Percentiles rank a stretch among this genome's conserved stretches.
phyloP scores from a whole-genome alignment of 352 stramenopile genomes.

The Phytopythium montanum region DNA sequence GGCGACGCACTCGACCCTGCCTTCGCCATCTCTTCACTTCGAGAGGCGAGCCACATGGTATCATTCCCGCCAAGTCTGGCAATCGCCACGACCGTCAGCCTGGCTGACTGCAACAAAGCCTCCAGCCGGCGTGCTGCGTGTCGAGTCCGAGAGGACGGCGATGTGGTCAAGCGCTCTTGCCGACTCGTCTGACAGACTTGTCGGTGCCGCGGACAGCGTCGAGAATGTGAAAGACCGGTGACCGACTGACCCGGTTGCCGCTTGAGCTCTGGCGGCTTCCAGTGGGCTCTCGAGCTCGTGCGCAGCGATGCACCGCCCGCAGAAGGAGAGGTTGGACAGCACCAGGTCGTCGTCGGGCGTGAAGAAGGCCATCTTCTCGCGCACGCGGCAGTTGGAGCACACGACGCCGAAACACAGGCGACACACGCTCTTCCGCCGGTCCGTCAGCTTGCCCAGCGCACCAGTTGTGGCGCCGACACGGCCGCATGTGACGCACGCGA shows the following conservation, averaged over 20 bases:
- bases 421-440: constrained; percentile 20
- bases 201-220: not conserved
- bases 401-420: constrained; percentile 27
- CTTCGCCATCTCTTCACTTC: not conserved
- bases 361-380: constrained; percentile 30
- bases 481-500: constrained; percentile 10
- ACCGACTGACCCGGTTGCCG: not conserved
- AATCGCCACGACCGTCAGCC: not conserved
- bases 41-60: not conserved
- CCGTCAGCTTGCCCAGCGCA: not conserved
- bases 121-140: not conserved
- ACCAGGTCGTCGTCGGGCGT: constrained; percentile 21
- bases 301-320: constrained; percentile 21
- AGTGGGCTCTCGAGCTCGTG: not conserved
- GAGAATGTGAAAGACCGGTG: constrained; percentile 1
- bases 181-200: not conserved
- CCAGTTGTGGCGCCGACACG: constrained; percentile 8
- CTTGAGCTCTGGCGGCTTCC: not conserved
- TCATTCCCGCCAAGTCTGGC: not conserved
- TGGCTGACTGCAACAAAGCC: not conserved
- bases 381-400: constrained; percentile 25
- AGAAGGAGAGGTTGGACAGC: constrained; percentile 33
- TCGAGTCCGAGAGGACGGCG: constrained; percentile 1
- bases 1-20: not conserved
- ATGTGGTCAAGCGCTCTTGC: not conserved